Base-by-base conservation (phyloP, 1,284 basidiomycete genomes). In the Caloboletus firmus region DNA sequence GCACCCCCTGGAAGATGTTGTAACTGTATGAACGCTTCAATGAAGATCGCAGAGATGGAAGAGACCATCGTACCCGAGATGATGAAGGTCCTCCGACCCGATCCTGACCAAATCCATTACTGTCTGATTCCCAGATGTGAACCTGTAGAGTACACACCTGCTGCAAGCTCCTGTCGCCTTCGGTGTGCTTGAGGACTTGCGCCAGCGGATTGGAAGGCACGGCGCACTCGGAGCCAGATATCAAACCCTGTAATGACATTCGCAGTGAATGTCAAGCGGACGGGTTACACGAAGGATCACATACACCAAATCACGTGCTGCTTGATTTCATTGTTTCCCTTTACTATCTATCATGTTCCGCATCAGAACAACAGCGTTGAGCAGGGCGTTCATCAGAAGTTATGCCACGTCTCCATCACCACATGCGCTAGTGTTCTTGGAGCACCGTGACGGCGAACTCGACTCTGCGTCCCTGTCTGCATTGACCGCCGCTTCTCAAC, bases 181-280 rank as follows among this genome's bases (percentile, higher is more conserved):
- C 92, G 5, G 94, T 86, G 63, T 97, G 91, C 72, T 98, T 98
- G 56, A 96, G 79, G 41, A 98, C 87, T 65, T 94, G 90, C 18
- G 91, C 86, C 31, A 99, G 79, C 5, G 95, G 93, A 69, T 98
- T 98, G 52, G 87, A 82, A 7, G 86, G 80, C 22, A 87, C 83
- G 9, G 89, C 89, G 73, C 95, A 97, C 74, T 96, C 95, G 51
- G 93, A 84, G 59, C 94, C 95, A 52, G 91, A 94, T 60, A 98
- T 84, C 59, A 98, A 82, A 54, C 84, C 79, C 74, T 87, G 85
- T 48, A 91, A 77, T 20, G 87, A 89, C 88, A 90, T 89, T 45
- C 35, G 40, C 2, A 18, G 24, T 37, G 36, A 11, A 10, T 22
- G 31, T 41, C 12, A 28, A 10, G 15, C 24, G 8, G 32, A 26